Evolutionary conservation across 768 basidiomycete genomes (phyloP).

Genomic region (Hericium rajendrae): DNA sequence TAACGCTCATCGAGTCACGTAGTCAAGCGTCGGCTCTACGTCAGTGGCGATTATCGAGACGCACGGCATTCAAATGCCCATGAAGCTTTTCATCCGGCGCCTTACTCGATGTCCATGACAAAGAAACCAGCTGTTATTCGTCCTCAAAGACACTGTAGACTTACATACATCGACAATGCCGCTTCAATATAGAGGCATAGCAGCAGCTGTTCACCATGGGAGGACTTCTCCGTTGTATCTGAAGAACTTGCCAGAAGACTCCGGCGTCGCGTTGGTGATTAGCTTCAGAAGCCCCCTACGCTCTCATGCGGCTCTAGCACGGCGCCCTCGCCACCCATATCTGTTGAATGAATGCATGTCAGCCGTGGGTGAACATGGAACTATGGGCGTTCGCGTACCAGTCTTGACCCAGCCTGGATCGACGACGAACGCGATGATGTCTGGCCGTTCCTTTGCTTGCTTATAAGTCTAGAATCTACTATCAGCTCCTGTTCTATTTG

Average conservation of each 20-base stretch:
- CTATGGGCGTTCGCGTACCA: conserved; percentile 14
- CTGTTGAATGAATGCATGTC: conserved; percentile 9
- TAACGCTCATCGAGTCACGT: too few species aligned
- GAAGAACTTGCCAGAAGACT: conserved; percentile 24
- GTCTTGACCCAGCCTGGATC: conserved; percentile 34
- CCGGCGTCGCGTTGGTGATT: conserved; percentile 15
- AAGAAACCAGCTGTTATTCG: too few species aligned
- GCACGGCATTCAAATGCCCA: too few species aligned
- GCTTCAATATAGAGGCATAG: too few species aligned
- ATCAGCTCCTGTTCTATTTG: neutral
- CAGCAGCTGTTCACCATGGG: conserved; percentile 20
- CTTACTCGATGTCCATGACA: too few species aligned
- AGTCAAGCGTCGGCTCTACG: too few species aligned
- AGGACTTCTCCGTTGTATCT: conserved; percentile 22
- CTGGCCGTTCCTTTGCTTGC: conserved; percentile 24
- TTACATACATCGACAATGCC: too few species aligned
- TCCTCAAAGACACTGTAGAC: too few species aligned
- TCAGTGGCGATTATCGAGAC: too few species aligned
- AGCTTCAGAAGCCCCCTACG: conserved; percentile 21
- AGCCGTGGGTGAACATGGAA: neutral
- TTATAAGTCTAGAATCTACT: conserved; percentile 22
- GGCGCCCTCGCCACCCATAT: conserved; percentile 26
- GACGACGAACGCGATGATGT: conserved; percentile 23
- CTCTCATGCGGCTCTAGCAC: conserved; percentile 23
- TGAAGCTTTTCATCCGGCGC: too few species aligned